Base-by-base conservation (phyloP, 371 early-diverging fungal species). In the Conidiobolus coronatus region DNA sequence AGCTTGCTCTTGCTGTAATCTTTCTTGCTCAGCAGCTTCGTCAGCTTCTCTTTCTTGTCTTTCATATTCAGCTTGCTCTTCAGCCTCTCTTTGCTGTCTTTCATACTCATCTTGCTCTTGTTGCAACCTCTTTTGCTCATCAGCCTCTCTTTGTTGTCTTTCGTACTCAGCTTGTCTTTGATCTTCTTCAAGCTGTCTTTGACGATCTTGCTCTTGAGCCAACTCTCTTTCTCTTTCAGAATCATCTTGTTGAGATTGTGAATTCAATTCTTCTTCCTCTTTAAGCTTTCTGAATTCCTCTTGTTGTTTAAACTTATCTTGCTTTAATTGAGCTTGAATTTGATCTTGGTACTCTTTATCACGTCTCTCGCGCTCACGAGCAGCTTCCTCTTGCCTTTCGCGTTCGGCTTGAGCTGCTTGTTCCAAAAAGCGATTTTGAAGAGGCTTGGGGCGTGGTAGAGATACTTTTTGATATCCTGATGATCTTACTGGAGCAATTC, bases 361-460 rank as follows among this genome's bases (percentile, higher is more conserved):
- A 17, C 55, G 53, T 39, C 47, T 62, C 29, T 29, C 29, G 29
- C 29, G 29, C 9, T 29, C 29, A 29, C 29, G 29, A 9, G 29
- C 29, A 29, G 29, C 29, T 9, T 29, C 29, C 8, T 24, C 40
- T 29, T 39, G 18, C 21, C 40, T 38, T 37, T 47, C 48, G n/a
- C 36, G 36, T 3, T 47, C 48, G 2, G 18, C 11, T 7, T 38
- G 40, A 11, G 17, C 40, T n/a, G 36, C 38, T 29, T 40, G 48
- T 5, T 39, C 23, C n/a, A 40, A 40, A 22, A 47, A 47, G 14
- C 40, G 38, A 40, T 40, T 39, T 40, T 47, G 48, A 14, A 47
- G 40, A 13, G 29, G 29, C 29, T 65, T 63, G 42, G 60, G 60
- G 2, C 56, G 51, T 50, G 52, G 47, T 11, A 56, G 50, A 14